Conservation (phyloP, 345 rosid species). For the Populus deltoides region DNA sequence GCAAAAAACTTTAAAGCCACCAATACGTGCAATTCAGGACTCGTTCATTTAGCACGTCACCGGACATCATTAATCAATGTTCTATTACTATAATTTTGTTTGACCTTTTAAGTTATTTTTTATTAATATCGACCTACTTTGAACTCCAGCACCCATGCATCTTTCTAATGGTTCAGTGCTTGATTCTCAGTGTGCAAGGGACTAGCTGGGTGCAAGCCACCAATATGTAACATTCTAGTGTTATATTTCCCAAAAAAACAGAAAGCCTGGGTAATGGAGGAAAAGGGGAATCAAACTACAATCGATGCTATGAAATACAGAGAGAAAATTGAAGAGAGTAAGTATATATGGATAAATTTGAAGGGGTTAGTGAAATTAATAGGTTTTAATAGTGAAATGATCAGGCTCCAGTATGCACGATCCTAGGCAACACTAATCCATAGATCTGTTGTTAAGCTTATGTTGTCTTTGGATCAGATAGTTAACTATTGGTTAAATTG, state of each 20-base stretch:
- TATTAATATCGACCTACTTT: no score
- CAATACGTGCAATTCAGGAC: background rate
- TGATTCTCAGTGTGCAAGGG: no score
- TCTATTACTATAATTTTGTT: background rate
- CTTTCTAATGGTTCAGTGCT: no score
- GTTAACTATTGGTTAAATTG: background rate
- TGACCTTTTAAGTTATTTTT: background rate
- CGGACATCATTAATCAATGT: background rate
- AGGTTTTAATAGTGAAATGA: no score
- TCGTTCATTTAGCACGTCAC: background rate
- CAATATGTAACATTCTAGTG: no score
- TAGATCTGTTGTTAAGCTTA: slow-evolving; percentile 10
- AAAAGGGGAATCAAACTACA: background rate
- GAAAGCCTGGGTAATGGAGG: background rate
- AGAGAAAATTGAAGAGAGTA: background rate
- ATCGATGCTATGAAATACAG: background rate
- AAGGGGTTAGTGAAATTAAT: background rate
- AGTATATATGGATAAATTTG: background rate
- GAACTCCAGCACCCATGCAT: no score
- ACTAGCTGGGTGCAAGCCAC: no score
- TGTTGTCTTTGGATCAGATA: background rate
- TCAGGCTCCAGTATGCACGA: slow-evolving; percentile 24
- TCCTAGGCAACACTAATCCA: slow-evolving; percentile 51
- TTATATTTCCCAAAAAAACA: no score
- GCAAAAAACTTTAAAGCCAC: background rate